phyloP scores from a whole-genome alignment of 106 monocot species.

The Chionographis japonica region DNA sequence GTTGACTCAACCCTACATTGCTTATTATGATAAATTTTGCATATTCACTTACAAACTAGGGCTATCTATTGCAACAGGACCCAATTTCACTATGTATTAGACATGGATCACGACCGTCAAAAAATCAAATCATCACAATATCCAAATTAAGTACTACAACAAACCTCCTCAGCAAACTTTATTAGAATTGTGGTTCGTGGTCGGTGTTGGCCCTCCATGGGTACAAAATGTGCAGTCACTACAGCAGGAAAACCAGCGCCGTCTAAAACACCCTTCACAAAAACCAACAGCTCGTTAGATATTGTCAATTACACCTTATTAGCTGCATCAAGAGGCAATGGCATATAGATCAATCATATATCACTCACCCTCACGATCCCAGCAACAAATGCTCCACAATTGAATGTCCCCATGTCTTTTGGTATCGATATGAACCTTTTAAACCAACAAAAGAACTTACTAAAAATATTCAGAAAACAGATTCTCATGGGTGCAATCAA shows the following conservation, averaged over 20 bases:
- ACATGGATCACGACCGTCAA: too few relatives aligned
- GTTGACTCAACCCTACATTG: too few relatives aligned
- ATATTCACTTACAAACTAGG: too few relatives aligned
- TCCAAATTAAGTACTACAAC: neutral
- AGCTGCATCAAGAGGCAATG: neutral
- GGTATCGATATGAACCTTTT: constrained; percentile 87
- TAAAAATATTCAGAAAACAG: neutral
- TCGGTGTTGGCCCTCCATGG: constrained; percentile 84
- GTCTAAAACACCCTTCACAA: constrained; percentile 81
- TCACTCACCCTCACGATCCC: constrained; percentile 78
- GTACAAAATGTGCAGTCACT: constrained; percentile 96
- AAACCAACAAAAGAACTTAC: neutral
- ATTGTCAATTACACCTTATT: neutral
- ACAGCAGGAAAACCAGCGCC: constrained; percentile 92
- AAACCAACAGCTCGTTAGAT: constrained; percentile 2
- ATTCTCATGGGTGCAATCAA: neutral
- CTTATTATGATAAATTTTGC: too few relatives aligned
- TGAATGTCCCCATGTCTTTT: constrained; percentile 98
- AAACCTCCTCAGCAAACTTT: constrained; percentile 96
- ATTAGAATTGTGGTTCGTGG: constrained; percentile 94
- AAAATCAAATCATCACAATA: neutral
- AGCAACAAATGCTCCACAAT: constrained; percentile 98
- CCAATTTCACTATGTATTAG: too few relatives aligned
- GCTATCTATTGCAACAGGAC: too few relatives aligned
- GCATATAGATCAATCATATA: neutral